Base-by-base conservation (phyloP, 345 rosid species). In the Durio zibethinus region DNA sequence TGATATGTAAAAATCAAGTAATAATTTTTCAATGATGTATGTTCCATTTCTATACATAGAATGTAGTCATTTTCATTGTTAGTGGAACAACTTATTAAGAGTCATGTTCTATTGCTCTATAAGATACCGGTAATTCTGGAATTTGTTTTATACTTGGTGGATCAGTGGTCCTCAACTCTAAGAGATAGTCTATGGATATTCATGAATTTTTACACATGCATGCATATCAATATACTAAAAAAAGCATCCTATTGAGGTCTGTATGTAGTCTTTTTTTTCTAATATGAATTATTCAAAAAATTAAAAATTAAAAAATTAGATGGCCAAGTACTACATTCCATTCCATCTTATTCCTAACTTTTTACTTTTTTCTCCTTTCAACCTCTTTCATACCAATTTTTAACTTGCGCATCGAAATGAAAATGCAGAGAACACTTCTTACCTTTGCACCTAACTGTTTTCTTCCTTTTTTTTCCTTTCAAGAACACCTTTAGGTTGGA, bases 31-130 rank as follows among this genome's bases (percentile, higher is more conserved):
- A 73, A 36, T 36, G 16, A 61, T 75, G 27, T 15, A 4, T 23
- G 42, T 75, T 75, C 36, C 36, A 56, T 73, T 56, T 54, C n/a
- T 77, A 27, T 47, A 47, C 93, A 96, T 98, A 90, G 78, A 98
- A 96, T 71, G 98, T 93, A 81, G 77, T 93, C 65, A 87, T 96
- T 43, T 96, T 96, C 80, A 78, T 96, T 86, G 94, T 96, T 42
- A 98, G 99, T 23, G 99, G 99, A 65, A 93, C 98, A 72, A 96
- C 98, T 12, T 93, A 93, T 73, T 98, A 93, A 85, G 99, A 96
- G 83, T 86, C 98, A 5, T 94, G 95, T 14, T 81, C 87, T 63
- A 92, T 93, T 79, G 93, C 98, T 68, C 81, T 91, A 36, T 94
- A 86, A 74, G 93, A 96, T 77, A 91, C 94, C 47, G 87, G 84